Base-by-base conservation (phyloP, 2,329 filamentous ascomycete species). In the Ceratocystis destructans region DNA sequence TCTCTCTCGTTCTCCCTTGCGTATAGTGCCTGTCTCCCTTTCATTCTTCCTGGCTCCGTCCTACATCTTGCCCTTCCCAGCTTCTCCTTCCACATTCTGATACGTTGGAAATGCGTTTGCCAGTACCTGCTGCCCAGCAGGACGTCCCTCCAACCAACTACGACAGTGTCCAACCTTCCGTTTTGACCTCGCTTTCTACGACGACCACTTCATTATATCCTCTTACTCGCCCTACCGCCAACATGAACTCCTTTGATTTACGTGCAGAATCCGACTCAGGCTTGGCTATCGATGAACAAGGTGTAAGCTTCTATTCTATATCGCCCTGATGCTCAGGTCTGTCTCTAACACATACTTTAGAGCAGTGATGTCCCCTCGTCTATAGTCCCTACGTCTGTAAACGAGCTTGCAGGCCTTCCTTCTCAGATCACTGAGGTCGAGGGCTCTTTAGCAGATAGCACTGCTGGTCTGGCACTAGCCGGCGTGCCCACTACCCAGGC, bases 401-500 rank as follows among this genome's bases (percentile, higher is more conserved):
- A 65, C 12, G 59, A 59, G 20, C n/a, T 65, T 15, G 48, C 44
- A 2, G 33, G 53, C 31, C 63, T 67, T 22, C 68, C 67, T 7
- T 67, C 68, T 22, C 59, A 61, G 20, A 69, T 67, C 28, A 61
- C 64, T 31, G 50, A 67, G 37, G 17, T 37, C 31, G 64, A 64
- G 20, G 28, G 63, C 20, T 37, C 45, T 6, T 45, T 37, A 72
- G 73, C 25, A 71, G 72, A 8, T 70, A 71, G n/a, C 33, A 46
- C 44, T 72, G 73, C 28, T 71, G 73, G 8, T 70, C 20, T 67
- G 10, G 65, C 67, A n/a, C 64, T 68, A 10, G 66, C 67, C 1
- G 63, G 67, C n/a, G 66, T 65, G 37, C 55, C 71, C 1, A 69
- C 70, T 41, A 61, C 69, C 15, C 65, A 70, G 4, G 61, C 66